These are phyloP conservation scores for Leccinum truebloodii DNA, from an alignment of 768 basidiomycete species.

Conservation along the genomic window DNA sequence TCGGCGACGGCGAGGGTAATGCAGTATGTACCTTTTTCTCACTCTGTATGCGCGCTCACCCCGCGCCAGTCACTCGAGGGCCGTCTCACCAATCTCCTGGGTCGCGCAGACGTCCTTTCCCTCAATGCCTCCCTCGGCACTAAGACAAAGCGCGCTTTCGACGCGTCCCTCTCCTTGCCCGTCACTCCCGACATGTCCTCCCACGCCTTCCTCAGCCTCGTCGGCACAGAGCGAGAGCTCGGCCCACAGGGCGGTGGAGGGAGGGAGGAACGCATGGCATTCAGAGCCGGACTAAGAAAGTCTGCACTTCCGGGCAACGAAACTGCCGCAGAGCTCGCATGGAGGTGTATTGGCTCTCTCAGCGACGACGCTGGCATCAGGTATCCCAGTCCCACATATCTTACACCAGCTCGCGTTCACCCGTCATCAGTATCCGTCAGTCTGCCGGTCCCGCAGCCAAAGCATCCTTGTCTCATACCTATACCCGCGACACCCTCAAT, in stretches of 20 bases:
- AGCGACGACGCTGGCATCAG: constrained; percentile 78
- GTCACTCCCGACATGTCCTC: constrained; percentile 62
- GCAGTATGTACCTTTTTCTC: constrained; percentile 59
- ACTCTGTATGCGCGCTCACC: constrained; percentile 4
- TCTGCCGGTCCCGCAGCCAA: constrained; percentile 81
- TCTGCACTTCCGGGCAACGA: constrained; percentile 53
- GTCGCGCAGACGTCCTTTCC: constrained; percentile 86
- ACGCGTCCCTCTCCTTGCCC: constrained; percentile 65
- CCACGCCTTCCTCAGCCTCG: constrained; percentile 67
- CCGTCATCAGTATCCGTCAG: constrained; percentile 66
- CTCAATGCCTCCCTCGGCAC: constrained; percentile 84
- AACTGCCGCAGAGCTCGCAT: constrained; percentile 78
- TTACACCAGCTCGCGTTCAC: constrained; percentile 3
- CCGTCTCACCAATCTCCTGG: constrained; percentile 84
- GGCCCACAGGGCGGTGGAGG: constrained; percentile 27
- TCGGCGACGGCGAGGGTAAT: constrained; percentile 91
- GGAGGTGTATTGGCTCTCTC: constrained; percentile 74
- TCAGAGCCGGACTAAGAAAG: constrained; percentile 64
- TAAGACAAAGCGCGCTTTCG: constrained; percentile 81
- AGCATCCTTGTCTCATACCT: constrained; percentile 81
- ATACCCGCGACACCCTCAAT: constrained; percentile 52
- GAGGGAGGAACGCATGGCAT: constrained; percentile 43
- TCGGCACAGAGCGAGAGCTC: constrained; percentile 79
- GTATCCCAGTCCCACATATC: constrained; percentile 37
- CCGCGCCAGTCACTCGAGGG: constrained; percentile 67